Percentiles rank a stretch among this genome's conserved stretches.
Conservation (phyloP, 768 basidiomycete species). For the Hygrophorus pudorinus region DNA sequence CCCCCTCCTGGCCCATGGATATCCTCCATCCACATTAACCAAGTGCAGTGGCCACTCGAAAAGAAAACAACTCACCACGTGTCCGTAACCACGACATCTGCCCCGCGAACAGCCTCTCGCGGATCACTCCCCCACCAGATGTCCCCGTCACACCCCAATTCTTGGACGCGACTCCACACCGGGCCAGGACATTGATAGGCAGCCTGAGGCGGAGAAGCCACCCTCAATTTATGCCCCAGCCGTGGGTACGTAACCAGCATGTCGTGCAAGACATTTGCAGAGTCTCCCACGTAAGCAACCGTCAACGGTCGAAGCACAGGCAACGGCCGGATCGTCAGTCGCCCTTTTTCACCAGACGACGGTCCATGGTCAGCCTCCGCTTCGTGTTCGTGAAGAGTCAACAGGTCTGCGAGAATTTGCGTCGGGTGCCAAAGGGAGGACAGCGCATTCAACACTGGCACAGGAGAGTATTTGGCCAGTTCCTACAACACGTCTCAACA, state of each 20-base stretch:
- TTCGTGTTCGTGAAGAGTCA: conserved; percentile 77
- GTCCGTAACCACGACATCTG: conserved; percentile 94
- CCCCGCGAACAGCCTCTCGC: conserved; percentile 76
- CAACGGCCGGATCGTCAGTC: conserved; percentile 15
- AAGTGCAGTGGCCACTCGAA: not conserved
- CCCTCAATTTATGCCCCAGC: conserved; percentile 74
- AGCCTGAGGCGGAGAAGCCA: conserved; percentile 64
- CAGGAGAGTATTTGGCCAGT: conserved; percentile 80
- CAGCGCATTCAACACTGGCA: conserved; percentile 94
- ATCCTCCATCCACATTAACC: conserved; percentile 46
- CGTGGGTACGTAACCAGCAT: conserved; percentile 95
- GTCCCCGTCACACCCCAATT: conserved; percentile 59
- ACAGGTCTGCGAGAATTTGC: conserved; percentile 86
- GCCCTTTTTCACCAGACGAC: conserved; percentile 8
- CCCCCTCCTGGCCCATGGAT: conserved; percentile 97
- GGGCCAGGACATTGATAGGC: conserved; percentile 55
- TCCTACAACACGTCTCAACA: conserved; percentile 59
- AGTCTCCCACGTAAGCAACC: conserved; percentile 89
- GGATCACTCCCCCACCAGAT: conserved; percentile 76
- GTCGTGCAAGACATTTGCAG: conserved; percentile 91
- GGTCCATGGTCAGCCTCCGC: conserved; percentile 14
- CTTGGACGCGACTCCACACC: conserved; percentile 77
- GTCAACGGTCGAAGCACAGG: conserved; percentile 68
- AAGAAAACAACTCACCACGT: conserved; percentile 61
- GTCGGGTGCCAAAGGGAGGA: conserved; percentile 96